Evolutionary conservation across 257 asterid species (phyloP).

Genomic region (Linaria vulgaris): DNA sequence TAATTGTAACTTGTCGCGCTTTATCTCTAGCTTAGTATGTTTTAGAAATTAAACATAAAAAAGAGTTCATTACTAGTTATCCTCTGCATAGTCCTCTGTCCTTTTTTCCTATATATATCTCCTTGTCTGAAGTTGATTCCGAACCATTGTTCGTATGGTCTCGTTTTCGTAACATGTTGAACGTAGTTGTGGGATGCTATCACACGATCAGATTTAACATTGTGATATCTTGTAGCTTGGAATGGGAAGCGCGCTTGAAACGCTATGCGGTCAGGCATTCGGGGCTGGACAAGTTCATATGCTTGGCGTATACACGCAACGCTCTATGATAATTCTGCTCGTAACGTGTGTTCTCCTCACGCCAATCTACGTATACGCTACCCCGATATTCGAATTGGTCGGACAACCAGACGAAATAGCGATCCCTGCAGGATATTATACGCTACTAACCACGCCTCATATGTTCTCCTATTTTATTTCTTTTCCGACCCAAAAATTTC

Average conservation of each 20-base stretch:
- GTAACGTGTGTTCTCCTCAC: constrained; percentile 29
- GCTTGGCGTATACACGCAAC: constrained; percentile 46
- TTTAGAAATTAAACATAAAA: no score
- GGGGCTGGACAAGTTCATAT: constrained; percentile 46
- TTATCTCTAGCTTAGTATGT: no score
- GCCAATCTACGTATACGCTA: constrained; percentile 42
- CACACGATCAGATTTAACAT: no score
- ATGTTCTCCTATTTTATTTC: constrained; percentile 33
- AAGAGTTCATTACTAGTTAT: no score
- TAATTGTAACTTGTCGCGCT: no score
- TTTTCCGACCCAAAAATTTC: constrained; percentile 46
- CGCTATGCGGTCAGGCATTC: constrained; percentile 50
- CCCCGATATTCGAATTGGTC: constrained; percentile 32
- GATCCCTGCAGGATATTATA: constrained; percentile 38
- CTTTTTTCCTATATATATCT: no score
- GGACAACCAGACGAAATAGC: constrained; percentile 48
- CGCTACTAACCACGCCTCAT: constrained; percentile 38
- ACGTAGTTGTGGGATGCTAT: no score
- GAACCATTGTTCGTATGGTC: no score
- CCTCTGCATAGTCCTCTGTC: no score
- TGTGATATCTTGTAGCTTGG: constrained; percentile 36
- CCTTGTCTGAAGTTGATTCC: no score
- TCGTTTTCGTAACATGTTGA: no score
- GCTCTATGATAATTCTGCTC: constrained; percentile 36
- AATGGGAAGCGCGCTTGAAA: constrained; percentile 59